Percentiles rank a stretch among this genome's conserved stretches.
phyloP scores from a whole-genome alignment of 208 protist species.

The Leishmania gerbilli region DNA sequence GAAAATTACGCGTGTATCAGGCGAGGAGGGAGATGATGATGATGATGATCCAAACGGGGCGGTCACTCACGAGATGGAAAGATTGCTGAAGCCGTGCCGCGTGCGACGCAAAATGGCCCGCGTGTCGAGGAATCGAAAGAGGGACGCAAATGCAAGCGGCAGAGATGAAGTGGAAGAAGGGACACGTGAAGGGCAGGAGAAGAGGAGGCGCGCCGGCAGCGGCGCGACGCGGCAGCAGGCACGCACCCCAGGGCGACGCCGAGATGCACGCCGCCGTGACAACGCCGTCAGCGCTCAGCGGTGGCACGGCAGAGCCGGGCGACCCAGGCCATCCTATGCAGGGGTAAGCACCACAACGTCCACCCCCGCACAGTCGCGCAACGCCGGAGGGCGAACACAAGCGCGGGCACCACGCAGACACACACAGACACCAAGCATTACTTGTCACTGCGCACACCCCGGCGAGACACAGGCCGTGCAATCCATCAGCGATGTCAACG shows the following conservation, averaged over 20 bases:
- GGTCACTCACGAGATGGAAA: neutral
- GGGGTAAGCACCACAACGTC: neutral
- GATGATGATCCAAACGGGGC: neutral
- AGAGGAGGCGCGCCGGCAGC: neutral
- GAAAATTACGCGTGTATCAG: too few relatives aligned
- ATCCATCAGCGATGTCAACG: neutral
- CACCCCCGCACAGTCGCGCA: neutral
- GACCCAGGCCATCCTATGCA: neutral
- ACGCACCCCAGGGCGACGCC: neutral
- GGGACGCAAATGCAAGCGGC: neutral
- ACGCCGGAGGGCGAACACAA: neutral
- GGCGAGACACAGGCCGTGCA: neutral
- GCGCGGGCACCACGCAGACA: neutral
- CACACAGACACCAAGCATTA: neutral
- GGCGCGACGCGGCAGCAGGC: neutral
- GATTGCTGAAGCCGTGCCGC: neutral
- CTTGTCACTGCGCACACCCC: neutral
- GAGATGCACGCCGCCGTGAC: neutral
- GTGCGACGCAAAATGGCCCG: neutral
- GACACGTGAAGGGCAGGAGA: neutral
- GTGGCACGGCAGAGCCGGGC: neutral
- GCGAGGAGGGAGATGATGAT: neutral
- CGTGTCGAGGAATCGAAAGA: neutral
- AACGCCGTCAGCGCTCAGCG: neutral
- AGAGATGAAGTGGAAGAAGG: neutral